These are phyloP conservation scores for Annulohypoxylon moriforme DNA, from an alignment of 495 filamentous ascomycete species.

Conservation along the genomic window DNA sequence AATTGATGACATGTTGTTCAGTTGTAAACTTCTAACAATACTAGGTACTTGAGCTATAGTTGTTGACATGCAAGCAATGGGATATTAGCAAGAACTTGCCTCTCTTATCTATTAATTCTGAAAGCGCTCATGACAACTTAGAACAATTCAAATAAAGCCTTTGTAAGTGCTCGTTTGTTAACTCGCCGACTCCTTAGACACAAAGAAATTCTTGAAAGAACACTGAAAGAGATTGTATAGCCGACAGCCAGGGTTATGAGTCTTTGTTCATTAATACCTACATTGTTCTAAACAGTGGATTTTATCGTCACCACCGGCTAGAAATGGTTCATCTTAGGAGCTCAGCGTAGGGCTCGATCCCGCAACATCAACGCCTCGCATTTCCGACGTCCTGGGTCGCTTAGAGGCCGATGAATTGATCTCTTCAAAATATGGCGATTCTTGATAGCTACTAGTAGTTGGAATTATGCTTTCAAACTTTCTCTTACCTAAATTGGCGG, in stretches of 20 bases:
- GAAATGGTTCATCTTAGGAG: not conserved
- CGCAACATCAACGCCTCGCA: not conserved
- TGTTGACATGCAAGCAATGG: not conserved
- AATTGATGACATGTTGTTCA: not conserved
- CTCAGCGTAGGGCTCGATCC: not conserved
- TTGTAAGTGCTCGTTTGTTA: not conserved
- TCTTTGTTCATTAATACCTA: not conserved
- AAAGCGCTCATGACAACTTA: not conserved
- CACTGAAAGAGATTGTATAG: not conserved
- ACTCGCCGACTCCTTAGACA: not conserved
- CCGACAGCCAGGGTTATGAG: not conserved
- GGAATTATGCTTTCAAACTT: not conserved
- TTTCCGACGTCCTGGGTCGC: not conserved
- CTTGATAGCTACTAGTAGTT: not conserved
- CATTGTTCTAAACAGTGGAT: not conserved
- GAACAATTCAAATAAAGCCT: not conserved
- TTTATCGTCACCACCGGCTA: not conserved
- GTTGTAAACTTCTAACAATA: no score
- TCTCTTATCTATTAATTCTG: not conserved
- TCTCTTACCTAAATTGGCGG: constrained; percentile 47
- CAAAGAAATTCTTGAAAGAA: not conserved
- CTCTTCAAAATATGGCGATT: constrained; percentile 14
- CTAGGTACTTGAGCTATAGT: no score
- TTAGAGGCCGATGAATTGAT: not conserved
- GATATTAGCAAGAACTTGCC: not conserved